Base-by-base conservation (phyloP, 2,329 filamentous ascomycete species). In the Talaromyces sp. region DNA sequence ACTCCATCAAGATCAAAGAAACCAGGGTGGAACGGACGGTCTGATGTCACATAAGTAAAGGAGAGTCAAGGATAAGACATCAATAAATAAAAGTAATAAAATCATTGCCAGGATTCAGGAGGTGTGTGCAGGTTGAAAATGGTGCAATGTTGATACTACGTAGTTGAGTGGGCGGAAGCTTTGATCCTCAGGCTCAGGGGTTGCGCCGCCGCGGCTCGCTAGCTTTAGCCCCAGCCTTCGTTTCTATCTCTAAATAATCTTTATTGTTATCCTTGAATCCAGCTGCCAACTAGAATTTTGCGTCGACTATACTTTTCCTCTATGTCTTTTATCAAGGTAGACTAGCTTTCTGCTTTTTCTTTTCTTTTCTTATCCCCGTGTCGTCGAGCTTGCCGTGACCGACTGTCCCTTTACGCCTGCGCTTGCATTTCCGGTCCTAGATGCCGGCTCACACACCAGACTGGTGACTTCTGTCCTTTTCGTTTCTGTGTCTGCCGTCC, bases 101-200 rank as follows among this genome's bases (percentile, higher is more conserved):
- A n/a, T 28, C 3, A 28, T 28, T 7, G 25, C 7, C 25, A 28
- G 25, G 7, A 28, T 28, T n/a, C n/a, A n/a, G n/a, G n/a, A n/a
- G n/a, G n/a, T n/a, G 25, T 28, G 25, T 28, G 25, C 7, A 9
- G 28, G 15, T 33, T 31, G 43, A 3, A 48, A n/a, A n/a, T n/a
- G n/a, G n/a, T n/a, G n/a, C n/a, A n/a, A n/a, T n/a, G n/a, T n/a
- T n/a, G n/a, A n/a, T n/a, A n/a, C n/a, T n/a, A n/a, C n/a, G n/a
- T n/a, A n/a, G n/a, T n/a, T n/a, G n/a, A n/a, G n/a, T n/a, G 37
- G 17, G 58, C 55, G 62, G 60, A 58, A 65, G 65, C 66, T 63
- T 64, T 61, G 64, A 63, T 59, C 63, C 45, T 62, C 58, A 61
- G 57, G 59, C 61, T 69, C 67, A 69, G 67, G 67, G 67, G 67